Conservation (phyloP, 257 asterid genomes). For the Rubia yunnanensis region DNA sequence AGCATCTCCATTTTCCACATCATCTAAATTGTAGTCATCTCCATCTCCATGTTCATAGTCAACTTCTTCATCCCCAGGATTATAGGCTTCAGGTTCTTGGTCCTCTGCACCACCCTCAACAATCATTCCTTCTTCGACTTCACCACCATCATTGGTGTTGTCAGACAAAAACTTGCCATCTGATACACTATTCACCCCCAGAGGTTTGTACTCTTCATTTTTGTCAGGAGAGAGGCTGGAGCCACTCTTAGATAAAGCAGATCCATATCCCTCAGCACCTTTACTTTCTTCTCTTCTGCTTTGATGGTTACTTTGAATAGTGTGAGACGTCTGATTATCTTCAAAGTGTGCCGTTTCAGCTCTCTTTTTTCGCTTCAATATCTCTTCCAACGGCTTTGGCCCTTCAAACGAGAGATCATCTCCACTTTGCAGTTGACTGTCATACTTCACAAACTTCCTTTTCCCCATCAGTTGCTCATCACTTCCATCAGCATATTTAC, state of each 20-base stretch:
- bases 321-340: slow-evolving; percentile 12
- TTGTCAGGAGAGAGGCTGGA: slow-evolving; percentile 3
- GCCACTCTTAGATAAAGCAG: slow-evolving; percentile 10
- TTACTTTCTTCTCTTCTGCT: too few relatives aligned
- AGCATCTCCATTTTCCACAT: slow-evolving; percentile 46
- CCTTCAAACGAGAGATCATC: slow-evolving; percentile 63
- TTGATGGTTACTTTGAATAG: slow-evolving; percentile 19
- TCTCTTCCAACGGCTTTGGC: slow-evolving; percentile 84
- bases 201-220: slow-evolving; percentile 23
- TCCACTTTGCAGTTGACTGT: slow-evolving; percentile 35
- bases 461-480: slow-evolving; percentile 52
- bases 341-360: slow-evolving; percentile 18
- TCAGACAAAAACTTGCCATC: slow-evolving; percentile 18
- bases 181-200: slow-evolving; percentile 14
- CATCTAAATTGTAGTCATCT: slow-evolving; percentile 45
- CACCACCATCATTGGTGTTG: slow-evolving; percentile 21
- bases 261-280: slow-evolving; percentile 12
- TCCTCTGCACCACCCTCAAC: slow-evolving; percentile 32
- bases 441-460: slow-evolving; percentile 42
- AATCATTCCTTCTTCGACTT: slow-evolving; percentile 41
- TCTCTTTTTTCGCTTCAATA: slow-evolving; percentile 71
- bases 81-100: slow-evolving; percentile 39
- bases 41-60: slow-evolving; percentile 61
- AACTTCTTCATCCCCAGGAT: slow-evolving; percentile 40
- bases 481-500: slow-evolving; percentile 33